Evolutionary conservation across 2,329 filamentous ascomycete genomes (phyloP).

Genomic region (Xylaria polymorpha): DNA sequence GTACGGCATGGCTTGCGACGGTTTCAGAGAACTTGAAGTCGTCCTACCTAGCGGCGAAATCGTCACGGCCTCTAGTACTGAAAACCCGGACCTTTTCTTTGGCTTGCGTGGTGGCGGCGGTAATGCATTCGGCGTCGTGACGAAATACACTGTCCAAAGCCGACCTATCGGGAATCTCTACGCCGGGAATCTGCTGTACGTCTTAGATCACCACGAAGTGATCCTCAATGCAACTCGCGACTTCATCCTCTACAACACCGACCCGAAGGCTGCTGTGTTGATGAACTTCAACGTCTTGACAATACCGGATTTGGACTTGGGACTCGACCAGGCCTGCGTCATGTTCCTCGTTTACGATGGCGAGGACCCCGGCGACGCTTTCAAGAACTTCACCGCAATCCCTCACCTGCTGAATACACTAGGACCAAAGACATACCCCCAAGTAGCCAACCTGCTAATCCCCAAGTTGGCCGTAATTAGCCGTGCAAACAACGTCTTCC

Average conservation of each 20-base stretch:
- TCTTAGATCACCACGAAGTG: conserved; percentile 17
- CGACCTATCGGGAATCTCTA: conserved; percentile 28
- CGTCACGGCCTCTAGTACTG: conserved; percentile 22
- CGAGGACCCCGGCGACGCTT: conserved; percentile 24
- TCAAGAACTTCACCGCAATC: conserved; percentile 29
- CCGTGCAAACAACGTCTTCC: conserved; percentile 31
- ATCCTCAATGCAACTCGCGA: conserved; percentile 33
- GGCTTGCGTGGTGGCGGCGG: conserved; percentile 29
- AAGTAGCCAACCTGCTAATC: conserved; percentile 28
- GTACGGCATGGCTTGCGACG: conserved; percentile 36
- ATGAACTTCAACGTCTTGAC: conserved; percentile 32
- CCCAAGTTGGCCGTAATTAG: conserved; percentile 25
- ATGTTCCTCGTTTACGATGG: conserved; percentile 35
- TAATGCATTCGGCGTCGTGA: conserved; percentile 31
- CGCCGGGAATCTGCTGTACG: conserved; percentile 31
- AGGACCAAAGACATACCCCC: conserved; percentile 19
- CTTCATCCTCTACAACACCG: conserved; percentile 35
- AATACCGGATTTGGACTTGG: conserved; percentile 23
- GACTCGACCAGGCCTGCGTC: conserved; percentile 30
- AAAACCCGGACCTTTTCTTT: conserved; percentile 32
- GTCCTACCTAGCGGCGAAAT: conserved; percentile 33
- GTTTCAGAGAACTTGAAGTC: conserved; percentile 34
- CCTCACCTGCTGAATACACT: conserved; percentile 27
- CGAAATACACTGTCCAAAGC: conserved; percentile 32
- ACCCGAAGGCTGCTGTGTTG: conserved; percentile 28